Base-by-base conservation (phyloP, 495 filamentous ascomycete species). In the Aspergillus haitiensis region DNA sequence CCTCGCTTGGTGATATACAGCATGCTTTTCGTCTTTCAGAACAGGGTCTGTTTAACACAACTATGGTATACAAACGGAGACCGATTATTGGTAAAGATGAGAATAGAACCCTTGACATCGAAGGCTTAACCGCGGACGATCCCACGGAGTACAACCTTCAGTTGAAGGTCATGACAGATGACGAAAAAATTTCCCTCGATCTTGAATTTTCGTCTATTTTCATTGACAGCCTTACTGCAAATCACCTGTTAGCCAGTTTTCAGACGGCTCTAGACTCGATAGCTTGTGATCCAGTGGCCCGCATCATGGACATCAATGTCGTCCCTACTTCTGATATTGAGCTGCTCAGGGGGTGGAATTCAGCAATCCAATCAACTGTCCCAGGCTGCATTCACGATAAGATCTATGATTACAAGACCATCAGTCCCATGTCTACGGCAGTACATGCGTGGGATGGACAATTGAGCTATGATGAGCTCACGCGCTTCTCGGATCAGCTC, bases 391-490 rank as follows among this genome's bases (percentile, higher is more conserved):
- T 59, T 4, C 49, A 59, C 16, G 40, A 53, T 42, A 59, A 46
- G 27, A 59, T 59, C 32, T 31, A 52, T 33, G 13, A 45, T 10
- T 21, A 37, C 9, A 39, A 37, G 12, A 9, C 37, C 1, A 33
- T 39, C 21, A 36, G 46, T 13, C 48, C 39, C 3, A 11, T 2
- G 5, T n/a, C 37, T 27, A 39, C 36, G 37, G 56, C 56, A 35
- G 36, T 59, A 1, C 52, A 39, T 18, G 21, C 48, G n/a, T 59
- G 56, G 56, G 79, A 79, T 63, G 73, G 69, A 1, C 52, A 64
- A 2, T 63, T 74, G 36, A 76, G 67, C 6, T 78, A 77, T 58
- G 62, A 53, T 6, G 68, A 74, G 48, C 65, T 78, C 5, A 71
- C 73, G 15, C 31, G 65, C 11, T 32, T 73, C 18, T 55, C 73